Evolutionary conservation across 192 early-diverging fungal genomes (phyloP), one percentile per base, ranked within the genome.

Genomic region (Podila minutissima): DNA sequence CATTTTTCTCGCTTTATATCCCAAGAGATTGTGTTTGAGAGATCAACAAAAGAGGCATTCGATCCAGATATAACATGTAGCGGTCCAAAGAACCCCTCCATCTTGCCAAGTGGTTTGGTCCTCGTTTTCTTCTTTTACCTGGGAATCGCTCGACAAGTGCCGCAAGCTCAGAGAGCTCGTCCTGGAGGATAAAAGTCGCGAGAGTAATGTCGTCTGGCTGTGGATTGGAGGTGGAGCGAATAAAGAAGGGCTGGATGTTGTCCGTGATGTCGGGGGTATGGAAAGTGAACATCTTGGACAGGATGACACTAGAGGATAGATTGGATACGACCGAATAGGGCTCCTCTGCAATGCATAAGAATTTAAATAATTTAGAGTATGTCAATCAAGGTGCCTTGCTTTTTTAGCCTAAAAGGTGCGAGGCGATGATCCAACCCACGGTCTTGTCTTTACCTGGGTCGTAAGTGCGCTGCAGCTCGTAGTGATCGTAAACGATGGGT

Each of bases 61-160:
- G 41, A 46, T 17, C 41, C 41, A 17, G 41, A 15, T 46, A 13
- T 11, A 37, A 37, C 41, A 46, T 17, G 3, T 15, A 12, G 41
- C 2, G 41, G 41, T 17, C 13, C 41, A 13, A 17, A 46, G 41
- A 15, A 46, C 0, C 12, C 11, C 41, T 46, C 41, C 1, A 15
- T 46, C 38, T 12, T 37, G 4, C 35, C 22, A 8, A 17, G 31
- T 2, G 10, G 2, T 57, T 4, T 67, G 2, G 8, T 24, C 10
- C 19, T 7, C 35, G 8, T 46, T 49, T 81, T 22, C 49, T 32
- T 22, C 10, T 49, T 49, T 72, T 70, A 88, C 89, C 89, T 81
- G 87, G 72, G 76, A 86, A 90, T 46, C 74, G 69, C 38, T 85
- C 86, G 17, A 86, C 83, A 37, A 90, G 69, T 33, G 67, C 60